Conservation (phyloP, 495 filamentous ascomycete genomes). For the Pyronema domesticum region DNA sequence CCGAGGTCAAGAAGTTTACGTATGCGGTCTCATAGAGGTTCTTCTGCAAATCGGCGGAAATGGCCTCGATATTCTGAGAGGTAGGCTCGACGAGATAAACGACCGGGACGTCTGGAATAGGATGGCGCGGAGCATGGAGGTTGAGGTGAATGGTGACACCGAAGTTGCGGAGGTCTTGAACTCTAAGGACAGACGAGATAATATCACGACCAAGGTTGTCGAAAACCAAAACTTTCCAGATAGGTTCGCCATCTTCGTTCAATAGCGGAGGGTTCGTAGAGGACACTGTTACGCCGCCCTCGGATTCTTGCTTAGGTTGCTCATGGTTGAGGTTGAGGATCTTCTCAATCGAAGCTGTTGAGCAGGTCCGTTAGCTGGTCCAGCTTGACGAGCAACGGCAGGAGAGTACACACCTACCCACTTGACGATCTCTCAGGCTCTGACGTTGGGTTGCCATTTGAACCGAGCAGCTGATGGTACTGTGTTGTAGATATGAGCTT, state of each 20-base stretch:
- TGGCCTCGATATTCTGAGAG: slow-evolving; percentile 54
- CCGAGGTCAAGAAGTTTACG: slow-evolving; percentile 91
- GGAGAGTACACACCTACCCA: slow-evolving; percentile 46
- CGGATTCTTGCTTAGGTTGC: slow-evolving; percentile 30
- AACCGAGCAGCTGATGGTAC: no score
- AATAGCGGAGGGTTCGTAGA: slow-evolving; percentile 55
- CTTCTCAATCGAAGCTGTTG: slow-evolving; percentile 79
- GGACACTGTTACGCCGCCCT: slow-evolving; percentile 46
- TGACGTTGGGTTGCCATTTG: slow-evolving; percentile 52
- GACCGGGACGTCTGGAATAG: slow-evolving; percentile 91
- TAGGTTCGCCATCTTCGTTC: slow-evolving; percentile 68
- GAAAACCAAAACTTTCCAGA: slow-evolving; percentile 49
- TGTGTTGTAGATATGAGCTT: no score
- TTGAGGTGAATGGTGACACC: slow-evolving; percentile 97
- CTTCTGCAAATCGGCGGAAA: slow-evolving; percentile 73
- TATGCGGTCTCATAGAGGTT: slow-evolving; percentile 86
- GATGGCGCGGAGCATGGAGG: slow-evolving; percentile 62
- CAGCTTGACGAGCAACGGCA: slow-evolving; percentile 4
- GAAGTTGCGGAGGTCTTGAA: slow-evolving; percentile 79
- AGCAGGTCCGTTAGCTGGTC: slow-evolving; percentile 20
- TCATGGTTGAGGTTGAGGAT: slow-evolving; percentile 87
- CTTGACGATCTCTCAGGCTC: slow-evolving; percentile 88
- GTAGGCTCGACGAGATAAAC: slow-evolving; percentile 91
- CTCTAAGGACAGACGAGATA: slow-evolving; percentile 85
- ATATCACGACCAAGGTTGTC: slow-evolving; percentile 46